Conservation (phyloP, 805 yeast species). For the Pichia membranifaciens region DNA sequence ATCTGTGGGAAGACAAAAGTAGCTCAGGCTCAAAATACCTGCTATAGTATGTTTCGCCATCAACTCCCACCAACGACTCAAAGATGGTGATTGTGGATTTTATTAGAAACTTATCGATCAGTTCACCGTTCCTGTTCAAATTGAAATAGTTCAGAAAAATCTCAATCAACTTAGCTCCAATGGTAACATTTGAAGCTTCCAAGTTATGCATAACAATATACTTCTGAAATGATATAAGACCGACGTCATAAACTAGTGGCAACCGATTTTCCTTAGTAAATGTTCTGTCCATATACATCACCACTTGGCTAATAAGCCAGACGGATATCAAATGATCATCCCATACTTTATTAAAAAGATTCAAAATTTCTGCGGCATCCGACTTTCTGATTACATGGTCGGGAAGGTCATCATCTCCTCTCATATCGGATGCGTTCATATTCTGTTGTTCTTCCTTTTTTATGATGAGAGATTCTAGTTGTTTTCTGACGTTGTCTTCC, state of each 20-base stretch:
- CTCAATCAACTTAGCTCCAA: conserved; percentile 46
- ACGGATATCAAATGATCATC: conserved; percentile 63
- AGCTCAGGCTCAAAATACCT: conserved; percentile 63
- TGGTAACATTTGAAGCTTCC: conserved; percentile 30
- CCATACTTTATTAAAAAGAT: conserved; percentile 47
- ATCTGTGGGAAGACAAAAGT: conserved; percentile 47
- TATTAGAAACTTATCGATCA: conserved; percentile 52
- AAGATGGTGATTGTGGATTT: conserved; percentile 64
- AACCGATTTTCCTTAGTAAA: conserved; percentile 64
- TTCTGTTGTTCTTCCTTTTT: conserved; percentile 17
- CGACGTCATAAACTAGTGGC: conserved; percentile 66
- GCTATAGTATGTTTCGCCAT: conserved; percentile 57
- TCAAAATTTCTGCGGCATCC: conserved; percentile 24
- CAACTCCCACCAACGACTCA: conserved; percentile 53
- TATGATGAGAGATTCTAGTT: conserved; percentile 11
- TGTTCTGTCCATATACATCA: conserved; percentile 83
- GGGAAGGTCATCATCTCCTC: not conserved
- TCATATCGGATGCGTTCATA: conserved; percentile 25
- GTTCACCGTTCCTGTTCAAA: conserved; percentile 47
- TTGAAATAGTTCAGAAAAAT: conserved; percentile 51
- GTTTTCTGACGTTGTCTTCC: conserved; percentile 22
- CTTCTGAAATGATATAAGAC: conserved; percentile 61
- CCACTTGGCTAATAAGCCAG: conserved; percentile 75
- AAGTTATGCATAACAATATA: conserved; percentile 44
- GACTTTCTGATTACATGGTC: not conserved